Conservation (phyloP, 1,284 basidiomycete species). For the Sparassis latifolia region DNA sequence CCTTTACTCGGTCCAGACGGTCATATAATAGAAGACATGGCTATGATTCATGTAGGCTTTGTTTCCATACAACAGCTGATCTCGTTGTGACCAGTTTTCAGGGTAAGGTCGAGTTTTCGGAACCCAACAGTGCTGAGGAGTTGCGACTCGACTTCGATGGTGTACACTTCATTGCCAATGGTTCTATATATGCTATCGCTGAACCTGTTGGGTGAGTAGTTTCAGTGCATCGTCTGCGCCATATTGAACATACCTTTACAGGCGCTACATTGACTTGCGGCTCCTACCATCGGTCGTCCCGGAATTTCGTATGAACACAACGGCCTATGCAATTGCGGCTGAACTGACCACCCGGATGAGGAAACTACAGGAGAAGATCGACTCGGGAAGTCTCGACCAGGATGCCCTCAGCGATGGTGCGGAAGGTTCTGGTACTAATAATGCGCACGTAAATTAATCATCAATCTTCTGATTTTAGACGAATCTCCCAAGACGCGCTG, state of each 20-base stretch:
- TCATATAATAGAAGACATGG: constrained; percentile 37
- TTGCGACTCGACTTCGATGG: constrained; percentile 70
- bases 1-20: constrained; percentile 21
- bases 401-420: constrained; percentile 14
- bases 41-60: constrained; percentile 55
- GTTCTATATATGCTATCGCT: constrained; percentile 72
- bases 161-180: constrained; percentile 72
- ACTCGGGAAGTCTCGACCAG: constrained; percentile 52
- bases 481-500: constrained; percentile 49
- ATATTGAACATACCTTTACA: constrained; percentile 16
- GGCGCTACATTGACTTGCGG: constrained; percentile 60
- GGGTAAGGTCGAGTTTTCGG: constrained; percentile 67
- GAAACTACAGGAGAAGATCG: constrained; percentile 55
- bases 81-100: constrained; percentile 18
- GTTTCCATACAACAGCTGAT: too few relatives aligned
- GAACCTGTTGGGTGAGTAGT: constrained; percentile 54
- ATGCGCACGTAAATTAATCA: background rate
- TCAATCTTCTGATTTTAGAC: constrained; percentile 26
- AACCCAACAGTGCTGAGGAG: constrained; percentile 44
- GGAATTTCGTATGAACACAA: constrained; percentile 46
- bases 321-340: constrained; percentile 55
- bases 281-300: constrained; percentile 62
- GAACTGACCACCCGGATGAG: constrained; percentile 58
- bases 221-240: background rate
- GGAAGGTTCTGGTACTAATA: background rate